phyloP scores from a whole-genome alignment of 768 basidiomycete genomes.

The Myochromella boudieri region DNA sequence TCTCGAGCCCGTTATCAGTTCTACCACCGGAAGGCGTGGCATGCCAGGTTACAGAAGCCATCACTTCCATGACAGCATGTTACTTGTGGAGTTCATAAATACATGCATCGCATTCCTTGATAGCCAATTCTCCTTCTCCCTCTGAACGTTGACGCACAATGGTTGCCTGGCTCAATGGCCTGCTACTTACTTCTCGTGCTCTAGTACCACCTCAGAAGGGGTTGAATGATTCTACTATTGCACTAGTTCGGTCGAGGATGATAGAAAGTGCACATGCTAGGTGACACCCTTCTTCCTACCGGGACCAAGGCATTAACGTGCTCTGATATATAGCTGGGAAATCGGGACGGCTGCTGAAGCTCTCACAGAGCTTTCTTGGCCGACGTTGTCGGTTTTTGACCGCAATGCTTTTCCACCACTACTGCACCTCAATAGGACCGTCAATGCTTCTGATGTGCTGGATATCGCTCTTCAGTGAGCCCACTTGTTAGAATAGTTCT shows the following conservation, averaged over 20 bases:
- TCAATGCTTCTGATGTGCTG: constrained; percentile 39
- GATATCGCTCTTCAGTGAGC: constrained; percentile 39
- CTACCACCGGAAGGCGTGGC: no score
- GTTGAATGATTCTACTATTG: constrained; percentile 14
- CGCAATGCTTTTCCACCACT: constrained; percentile 43
- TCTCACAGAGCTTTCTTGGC: constrained; percentile 50
- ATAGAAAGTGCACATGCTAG: constrained; percentile 10
- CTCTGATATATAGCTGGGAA: constrained; percentile 48
- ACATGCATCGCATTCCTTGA: neutral
- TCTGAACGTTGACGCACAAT: constrained; percentile 1
- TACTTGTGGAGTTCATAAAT: constrained; percentile 1
- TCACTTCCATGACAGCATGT: neutral
- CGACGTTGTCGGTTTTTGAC: constrained; percentile 48
- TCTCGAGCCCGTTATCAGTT: no score
- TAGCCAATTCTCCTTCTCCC: neutral
- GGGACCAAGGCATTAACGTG: neutral
- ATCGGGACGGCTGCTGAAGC: constrained; percentile 58
- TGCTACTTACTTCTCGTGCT: constrained; percentile 9
- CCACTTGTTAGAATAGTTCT: neutral
- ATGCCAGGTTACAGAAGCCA: constrained; percentile 1
- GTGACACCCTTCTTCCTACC: neutral
- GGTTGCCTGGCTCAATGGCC: constrained; percentile 9
- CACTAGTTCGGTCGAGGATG: constrained; percentile 14
- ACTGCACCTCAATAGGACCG: constrained; percentile 20
- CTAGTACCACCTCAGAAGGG: constrained; percentile 9